A percentile compares a stretch with the other conserved stretches of the same genome.
Conservation (phyloP, 2,329 filamentous ascomycete species). For the Colletotrichum sublineola region DNA sequence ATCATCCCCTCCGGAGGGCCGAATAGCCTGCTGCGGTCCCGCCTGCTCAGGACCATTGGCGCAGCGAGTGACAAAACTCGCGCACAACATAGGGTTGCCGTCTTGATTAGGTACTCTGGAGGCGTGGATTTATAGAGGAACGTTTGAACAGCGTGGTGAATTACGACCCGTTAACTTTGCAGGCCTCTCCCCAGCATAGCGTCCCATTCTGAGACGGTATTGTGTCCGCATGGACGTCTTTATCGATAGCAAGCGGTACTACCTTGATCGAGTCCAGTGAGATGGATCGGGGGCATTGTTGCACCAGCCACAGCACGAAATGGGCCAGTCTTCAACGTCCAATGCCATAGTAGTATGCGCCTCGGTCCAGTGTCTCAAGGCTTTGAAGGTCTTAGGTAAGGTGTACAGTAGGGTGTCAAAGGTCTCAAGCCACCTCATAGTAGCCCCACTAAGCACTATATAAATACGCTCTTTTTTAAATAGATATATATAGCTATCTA, state of each 20-base stretch:
- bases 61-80: constrained; percentile 21
- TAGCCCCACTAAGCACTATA: too few species aligned
- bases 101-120: not conserved
- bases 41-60: constrained; percentile 8
- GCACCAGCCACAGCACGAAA: constrained; percentile 39
- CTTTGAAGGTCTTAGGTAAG: constrained; percentile 19
- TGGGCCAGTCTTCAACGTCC: constrained; percentile 2
- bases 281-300: constrained; percentile 26
- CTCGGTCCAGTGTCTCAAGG: constrained; percentile 18
- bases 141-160: constrained; percentile 20
- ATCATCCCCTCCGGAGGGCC: constrained; percentile 22
- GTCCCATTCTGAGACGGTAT: constrained; percentile 33
- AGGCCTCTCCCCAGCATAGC: constrained; percentile 30
- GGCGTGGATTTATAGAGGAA: constrained; percentile 12
- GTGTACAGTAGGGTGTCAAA: too few species aligned
- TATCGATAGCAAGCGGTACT: constrained; percentile 29
- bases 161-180: constrained; percentile 7
- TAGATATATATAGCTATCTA: too few species aligned
- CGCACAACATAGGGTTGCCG: constrained; percentile 3
- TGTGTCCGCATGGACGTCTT: constrained; percentile 27
- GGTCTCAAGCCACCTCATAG: too few species aligned
- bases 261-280: constrained; percentile 30
- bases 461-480: too few species aligned
- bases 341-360: constrained; percentile 37
- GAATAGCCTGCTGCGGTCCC: constrained; percentile 9